Percentiles rank a stretch among this genome's conserved stretches.
Conservation (phyloP, 2,329 filamentous ascomycete species). For the Aureobasidium zeae region DNA sequence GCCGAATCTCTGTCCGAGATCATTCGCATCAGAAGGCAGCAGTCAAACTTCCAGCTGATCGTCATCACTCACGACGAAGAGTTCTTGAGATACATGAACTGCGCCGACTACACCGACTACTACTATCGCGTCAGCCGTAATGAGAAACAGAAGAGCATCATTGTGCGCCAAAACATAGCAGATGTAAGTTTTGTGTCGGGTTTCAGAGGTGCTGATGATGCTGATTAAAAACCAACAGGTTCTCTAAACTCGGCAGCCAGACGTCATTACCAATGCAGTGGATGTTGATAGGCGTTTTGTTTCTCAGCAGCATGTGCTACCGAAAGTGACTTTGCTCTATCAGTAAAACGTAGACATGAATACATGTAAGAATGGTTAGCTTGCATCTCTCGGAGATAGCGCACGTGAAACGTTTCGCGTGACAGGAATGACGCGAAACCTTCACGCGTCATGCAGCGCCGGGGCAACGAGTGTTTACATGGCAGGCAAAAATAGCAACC, state of each 20-base stretch:
- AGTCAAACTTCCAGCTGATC: constrained; percentile 94
- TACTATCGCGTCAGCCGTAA: constrained; percentile 84
- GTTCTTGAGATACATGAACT: constrained; percentile 87
- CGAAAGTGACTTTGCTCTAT: no score
- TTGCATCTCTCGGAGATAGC: no score
- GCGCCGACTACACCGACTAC: constrained; percentile 81
- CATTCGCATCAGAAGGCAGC: constrained; percentile 70
- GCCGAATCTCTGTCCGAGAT: constrained; percentile 79
- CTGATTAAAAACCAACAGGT: background rate
- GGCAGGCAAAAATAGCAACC: background rate
- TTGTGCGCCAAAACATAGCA: constrained; percentile 51
- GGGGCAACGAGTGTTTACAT: constrained; percentile 12
- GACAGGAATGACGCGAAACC: background rate
- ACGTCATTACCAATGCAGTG: background rate
- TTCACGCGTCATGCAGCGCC: background rate
- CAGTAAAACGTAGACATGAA: no score
- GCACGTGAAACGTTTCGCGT: no score
- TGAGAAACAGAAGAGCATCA: constrained; percentile 76
- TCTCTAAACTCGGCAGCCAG: background rate
- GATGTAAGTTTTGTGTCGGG: constrained; percentile 24
- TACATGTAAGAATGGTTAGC: no score
- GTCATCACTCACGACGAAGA: constrained; percentile 99
- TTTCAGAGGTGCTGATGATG: no score
- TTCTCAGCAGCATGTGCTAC: no score
- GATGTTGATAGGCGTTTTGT: no score